Evolutionary conservation across 768 basidiomycete species (phyloP), one percentile per base, ranked within the genome.

Genomic region (Trametes punicea): DNA sequence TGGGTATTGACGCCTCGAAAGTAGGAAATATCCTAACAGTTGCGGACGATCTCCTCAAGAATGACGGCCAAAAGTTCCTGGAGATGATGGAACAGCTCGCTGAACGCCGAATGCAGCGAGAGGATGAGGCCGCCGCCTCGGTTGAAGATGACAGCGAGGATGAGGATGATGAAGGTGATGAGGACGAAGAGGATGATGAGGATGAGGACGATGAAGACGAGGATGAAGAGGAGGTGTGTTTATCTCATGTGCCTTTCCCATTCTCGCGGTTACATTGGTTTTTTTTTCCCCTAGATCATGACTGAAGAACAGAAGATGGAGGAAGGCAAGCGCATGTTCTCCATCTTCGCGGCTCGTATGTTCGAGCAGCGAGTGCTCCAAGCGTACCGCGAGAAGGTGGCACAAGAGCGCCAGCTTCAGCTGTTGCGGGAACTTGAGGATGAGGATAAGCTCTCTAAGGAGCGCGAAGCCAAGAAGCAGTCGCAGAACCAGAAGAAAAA

Each of bases 61-160:
- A 98, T 66, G 95, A 99, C 66, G 96, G 96, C 2, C 92, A 94
- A 67, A 98, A 97, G 76, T 99, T 99, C 76, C 75, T 99, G 65
- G 97, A 99, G 77, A 99, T 99, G 97, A 99, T 99, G 97, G 97
- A 98, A 71, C 93, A 96, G 72, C 81, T 99, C 18, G 95, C 96
- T 0, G 93, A 97, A 67, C 82, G 93, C 46, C 82, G 96, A 41
- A 92, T 96, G 82, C 87, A 90, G 64, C 82, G 95, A 4, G 95
- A 98, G 67, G 89, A 94, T 64, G 78, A 81, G 67, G 77, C 78
- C 0, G 75, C 74, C 49, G 71, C 63, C 26, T 77, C 74, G 59
- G 73, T 75, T 26, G 75, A 73, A 44, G 76, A 76, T 25, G 79
- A 79, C 48, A 71, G 72, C 33, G 78, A 79, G 41, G 78, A 77